phyloP scores from a whole-genome alignment of 345 rosid genomes.

The sweet orange (Citrus sinensis) region DNA sequence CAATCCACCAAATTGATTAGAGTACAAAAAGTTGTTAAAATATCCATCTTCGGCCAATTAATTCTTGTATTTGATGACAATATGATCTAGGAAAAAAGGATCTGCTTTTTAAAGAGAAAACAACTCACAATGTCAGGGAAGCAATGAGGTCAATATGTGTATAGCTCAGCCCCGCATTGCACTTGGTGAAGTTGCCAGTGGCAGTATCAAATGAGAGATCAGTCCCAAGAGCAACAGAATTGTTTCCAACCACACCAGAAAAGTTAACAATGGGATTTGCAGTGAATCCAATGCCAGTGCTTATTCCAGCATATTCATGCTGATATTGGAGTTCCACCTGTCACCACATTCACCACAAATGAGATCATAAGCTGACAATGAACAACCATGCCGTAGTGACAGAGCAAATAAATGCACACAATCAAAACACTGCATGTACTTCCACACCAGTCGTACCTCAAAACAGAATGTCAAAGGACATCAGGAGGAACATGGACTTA shows the following conservation, averaged over 20 bases:
- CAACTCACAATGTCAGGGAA: constrained; percentile 72
- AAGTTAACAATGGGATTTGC: constrained; percentile 81
- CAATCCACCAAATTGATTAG: no score
- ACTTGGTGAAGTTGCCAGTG: constrained; percentile 68
- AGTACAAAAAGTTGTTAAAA: not conserved
- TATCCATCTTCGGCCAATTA: not conserved
- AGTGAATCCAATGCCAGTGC: constrained; percentile 79
- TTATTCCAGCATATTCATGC: constrained; percentile 89
- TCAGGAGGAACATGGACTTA: not conserved
- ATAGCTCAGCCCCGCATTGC: constrained; percentile 69
- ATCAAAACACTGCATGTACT: not conserved
- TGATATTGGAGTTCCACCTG: constrained; percentile 90
- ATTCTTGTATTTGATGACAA: not conserved
- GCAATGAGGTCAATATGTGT: constrained; percentile 72
- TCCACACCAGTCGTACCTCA: not conserved
- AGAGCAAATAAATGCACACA: not conserved
- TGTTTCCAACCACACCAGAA: constrained; percentile 83
- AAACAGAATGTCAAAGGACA: not conserved
- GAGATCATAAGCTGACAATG: constrained; percentile 1
- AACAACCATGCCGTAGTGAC: not conserved
- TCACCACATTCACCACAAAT: constrained; percentile 13
- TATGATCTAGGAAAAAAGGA: not conserved
- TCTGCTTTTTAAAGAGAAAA: not conserved
- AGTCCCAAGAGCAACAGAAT: constrained; percentile 65
- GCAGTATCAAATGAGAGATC: constrained; percentile 82